phyloP scores from a whole-genome alignment of 768 basidiomycete species.

The Fomitopsis serialis region DNA sequence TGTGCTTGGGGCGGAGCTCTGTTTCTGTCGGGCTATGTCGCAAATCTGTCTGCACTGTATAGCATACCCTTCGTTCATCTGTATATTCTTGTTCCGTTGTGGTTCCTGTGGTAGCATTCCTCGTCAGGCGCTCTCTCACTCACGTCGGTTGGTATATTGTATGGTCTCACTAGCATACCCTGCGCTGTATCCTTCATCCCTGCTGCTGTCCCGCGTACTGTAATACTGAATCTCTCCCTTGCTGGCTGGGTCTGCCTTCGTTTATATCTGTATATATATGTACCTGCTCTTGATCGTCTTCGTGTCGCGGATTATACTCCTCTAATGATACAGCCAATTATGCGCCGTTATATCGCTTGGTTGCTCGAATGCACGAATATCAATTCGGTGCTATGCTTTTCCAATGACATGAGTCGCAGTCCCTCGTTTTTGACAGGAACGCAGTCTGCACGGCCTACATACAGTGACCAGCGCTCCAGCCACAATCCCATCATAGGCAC shows the following conservation, averaged over 20 bases:
- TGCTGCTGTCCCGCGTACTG: neutral
- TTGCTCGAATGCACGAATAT: too few species aligned
- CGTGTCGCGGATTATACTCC: neutral
- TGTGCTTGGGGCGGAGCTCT: neutral
- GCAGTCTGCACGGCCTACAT: too few species aligned
- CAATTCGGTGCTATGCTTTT: too few species aligned
- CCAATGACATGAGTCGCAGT: too few species aligned
- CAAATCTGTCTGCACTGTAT: neutral
- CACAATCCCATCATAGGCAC: neutral
- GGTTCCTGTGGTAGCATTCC: neutral
- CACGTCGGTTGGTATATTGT: neutral
- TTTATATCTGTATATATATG: neutral
- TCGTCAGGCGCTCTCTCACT: neutral
- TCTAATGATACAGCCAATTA: neutral
- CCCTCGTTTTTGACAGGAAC: too few species aligned
- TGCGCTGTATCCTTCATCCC: neutral
- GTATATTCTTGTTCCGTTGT: neutral
- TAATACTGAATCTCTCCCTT: neutral
- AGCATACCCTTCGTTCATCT: neutral
- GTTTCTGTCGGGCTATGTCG: neutral
- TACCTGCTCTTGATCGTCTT: neutral
- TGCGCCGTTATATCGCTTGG: neutral
- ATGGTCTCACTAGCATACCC: neutral
- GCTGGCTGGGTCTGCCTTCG: neutral
- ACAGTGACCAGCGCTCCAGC: too few species aligned